Conservation (phyloP, 805 yeast species). For the Saccharomycopsis olivae region DNA sequence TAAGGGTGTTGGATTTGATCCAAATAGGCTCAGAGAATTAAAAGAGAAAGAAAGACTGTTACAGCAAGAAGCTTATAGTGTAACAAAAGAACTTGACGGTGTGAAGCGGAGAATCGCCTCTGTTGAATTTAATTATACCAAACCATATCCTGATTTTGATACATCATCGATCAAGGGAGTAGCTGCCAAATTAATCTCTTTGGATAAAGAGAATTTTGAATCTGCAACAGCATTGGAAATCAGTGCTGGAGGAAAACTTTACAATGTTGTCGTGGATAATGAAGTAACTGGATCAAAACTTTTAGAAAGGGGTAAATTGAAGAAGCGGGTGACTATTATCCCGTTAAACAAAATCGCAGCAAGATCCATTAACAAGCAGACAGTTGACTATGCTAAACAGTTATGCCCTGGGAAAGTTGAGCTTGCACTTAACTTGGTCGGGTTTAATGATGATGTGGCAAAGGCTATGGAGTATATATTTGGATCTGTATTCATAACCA, state of each 20-base stretch:
- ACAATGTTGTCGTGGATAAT: constrained; percentile 83
- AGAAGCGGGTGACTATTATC: constrained; percentile 79
- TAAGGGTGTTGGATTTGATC: constrained; percentile 46
- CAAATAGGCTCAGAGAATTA: constrained; percentile 32
- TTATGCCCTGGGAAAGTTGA: constrained; percentile 80
- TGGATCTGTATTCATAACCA: constrained; percentile 82
- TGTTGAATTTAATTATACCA: constrained; percentile 63
- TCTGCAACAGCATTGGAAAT: constrained; percentile 81
- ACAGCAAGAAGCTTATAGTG: constrained; percentile 32
- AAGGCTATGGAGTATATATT: constrained; percentile 88
- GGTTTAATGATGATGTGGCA: constrained; percentile 56
- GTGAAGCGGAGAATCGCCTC: constrained; percentile 57
- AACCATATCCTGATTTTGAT: constrained; percentile 53
- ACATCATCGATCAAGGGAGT: constrained; percentile 67
- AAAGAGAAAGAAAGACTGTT: constrained; percentile 35
- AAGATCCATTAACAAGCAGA: constrained; percentile 38
- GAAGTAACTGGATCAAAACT: constrained; percentile 78
- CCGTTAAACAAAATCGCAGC: constrained; percentile 82
- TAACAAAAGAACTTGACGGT: constrained; percentile 39
- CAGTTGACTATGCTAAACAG: constrained; percentile 57
- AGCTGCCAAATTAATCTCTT: constrained; percentile 72
- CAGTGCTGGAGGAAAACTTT: constrained; percentile 87
- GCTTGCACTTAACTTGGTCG: constrained; percentile 73
- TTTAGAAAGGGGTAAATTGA: constrained; percentile 66
- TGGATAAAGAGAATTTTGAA: constrained; percentile 44